These are phyloP conservation scores for Mercurialis annua DNA, from an alignment of 345 rosid species.

Conservation along the genomic window DNA sequence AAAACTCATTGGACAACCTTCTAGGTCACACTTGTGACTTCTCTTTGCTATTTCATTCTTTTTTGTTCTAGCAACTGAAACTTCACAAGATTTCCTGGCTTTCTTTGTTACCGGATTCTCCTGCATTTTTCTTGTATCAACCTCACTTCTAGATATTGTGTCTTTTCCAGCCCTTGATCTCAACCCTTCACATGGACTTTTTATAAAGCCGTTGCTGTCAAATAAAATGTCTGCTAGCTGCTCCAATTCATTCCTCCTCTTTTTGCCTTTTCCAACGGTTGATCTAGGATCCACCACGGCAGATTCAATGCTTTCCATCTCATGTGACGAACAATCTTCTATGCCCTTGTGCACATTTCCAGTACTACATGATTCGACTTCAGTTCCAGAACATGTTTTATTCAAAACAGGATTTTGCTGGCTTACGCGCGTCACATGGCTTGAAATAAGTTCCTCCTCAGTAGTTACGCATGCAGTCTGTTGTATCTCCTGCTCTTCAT, in stretches of 20 bases:
- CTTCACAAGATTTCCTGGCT: constrained; percentile 33
- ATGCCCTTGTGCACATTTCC: constrained; percentile 18
- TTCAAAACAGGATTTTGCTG: constrained; percentile 18
- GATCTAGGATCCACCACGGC: constrained; percentile 17
- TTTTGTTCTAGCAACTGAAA: constrained; percentile 20
- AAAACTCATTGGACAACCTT: constrained; percentile 84
- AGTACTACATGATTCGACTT: constrained; percentile 30
- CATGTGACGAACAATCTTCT: constrained; percentile 29
- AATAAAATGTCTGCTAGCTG: constrained; percentile 32
- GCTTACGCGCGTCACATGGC: constrained; percentile 2
- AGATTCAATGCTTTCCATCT: constrained; percentile 22
- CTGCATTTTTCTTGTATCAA: constrained; percentile 23
- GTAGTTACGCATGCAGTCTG: constrained; percentile 18
- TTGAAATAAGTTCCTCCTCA: constrained; percentile 28
- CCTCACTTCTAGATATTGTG: constrained; percentile 20
- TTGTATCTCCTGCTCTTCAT: constrained; percentile 26
- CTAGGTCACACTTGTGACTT: constrained; percentile 60
- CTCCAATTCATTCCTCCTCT: constrained; percentile 52
- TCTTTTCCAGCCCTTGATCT: constrained; percentile 67
- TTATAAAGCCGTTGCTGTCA: constrained; percentile 48
- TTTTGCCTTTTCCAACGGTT: constrained; percentile 39
- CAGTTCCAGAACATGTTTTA: constrained; percentile 24
- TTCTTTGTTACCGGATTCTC: constrained; percentile 39
- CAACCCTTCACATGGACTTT: constrained; percentile 97
- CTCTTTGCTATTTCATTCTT: constrained; percentile 34